Evolutionary conservation across 108 stramenopile genomes (phyloP), one percentile per base, ranked within the genome.

Genomic region (Skeletonema tropicum): DNA sequence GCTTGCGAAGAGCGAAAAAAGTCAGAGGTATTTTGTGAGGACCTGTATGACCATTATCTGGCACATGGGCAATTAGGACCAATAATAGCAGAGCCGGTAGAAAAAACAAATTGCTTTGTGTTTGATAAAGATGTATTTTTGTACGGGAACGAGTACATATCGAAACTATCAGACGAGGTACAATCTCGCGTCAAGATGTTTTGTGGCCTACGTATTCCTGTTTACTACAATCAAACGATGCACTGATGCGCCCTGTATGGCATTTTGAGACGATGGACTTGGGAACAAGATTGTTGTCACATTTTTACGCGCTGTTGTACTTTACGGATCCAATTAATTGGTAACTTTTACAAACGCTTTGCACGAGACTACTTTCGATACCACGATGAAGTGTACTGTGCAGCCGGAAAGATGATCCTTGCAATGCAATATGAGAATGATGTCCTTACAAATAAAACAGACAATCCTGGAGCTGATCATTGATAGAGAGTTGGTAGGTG

Each of bases 341-440:
- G 72, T 8, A 52, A 76, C 62, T 86, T 32, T 63, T 89, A 79
- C 63, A 90, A 74, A 36, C 78, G 96, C 32, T 93, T 95, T 62
- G 86, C 94, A 1, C 79, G 96, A 70, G 96, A 95, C 67, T 88
- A 70, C 64, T 77, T 97, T 65, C 86, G 90, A 66, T 94, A 94
- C 75, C 87, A 85, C 45, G 91, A 97, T 71, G 74, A 87, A 64
- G 92, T 95, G 25, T 90, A 88, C 57, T 97, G 96, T 72, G 90
- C 90, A 32, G 96, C 94, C n/a, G 96, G 92, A 4, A 89, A 90
- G 57, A 88, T 96, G 60, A 91, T 96, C 19, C 85, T 86, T 57
- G 92, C 90, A 3, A 59, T 97, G 46, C 91, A 92, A 35, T 73
- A 81, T 26, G 88, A 93, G 61, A 90, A 64, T 42, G 66, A 78